phyloP scores from a whole-genome alignment of 441 rosid species.

The Erysimum cheiri region DNA sequence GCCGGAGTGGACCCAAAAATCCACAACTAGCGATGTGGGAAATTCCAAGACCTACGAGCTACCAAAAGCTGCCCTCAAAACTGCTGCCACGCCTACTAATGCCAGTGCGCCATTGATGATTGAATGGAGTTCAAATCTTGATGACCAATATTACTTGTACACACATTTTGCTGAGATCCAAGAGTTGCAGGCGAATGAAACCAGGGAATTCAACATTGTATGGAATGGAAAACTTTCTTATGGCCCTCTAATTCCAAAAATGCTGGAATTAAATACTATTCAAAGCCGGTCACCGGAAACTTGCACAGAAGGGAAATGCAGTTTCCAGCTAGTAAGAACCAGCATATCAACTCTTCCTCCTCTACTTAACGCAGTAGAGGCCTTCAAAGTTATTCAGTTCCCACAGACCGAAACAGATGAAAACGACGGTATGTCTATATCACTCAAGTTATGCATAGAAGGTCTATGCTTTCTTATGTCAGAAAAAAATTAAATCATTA shows the following conservation, averaged over 20 bases:
- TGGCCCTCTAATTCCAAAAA: too few relatives aligned
- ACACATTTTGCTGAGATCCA: constrained; percentile 52
- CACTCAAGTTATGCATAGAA: neutral
- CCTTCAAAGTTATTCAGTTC: too few relatives aligned
- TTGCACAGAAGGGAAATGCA: constrained; percentile 24
- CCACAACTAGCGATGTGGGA: constrained; percentile 11
- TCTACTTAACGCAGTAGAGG: too few relatives aligned
- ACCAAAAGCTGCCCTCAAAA: constrained; percentile 36
- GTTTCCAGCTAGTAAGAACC: neutral
- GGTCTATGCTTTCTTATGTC: neutral
- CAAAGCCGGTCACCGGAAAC: neutral
- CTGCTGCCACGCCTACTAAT: constrained; percentile 37
- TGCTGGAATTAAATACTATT: too few relatives aligned
- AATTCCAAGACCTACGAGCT: neutral
- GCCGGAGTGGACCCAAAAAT: neutral
- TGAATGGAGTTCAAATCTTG: neutral
- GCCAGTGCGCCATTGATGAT: neutral
- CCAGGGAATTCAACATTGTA: constrained; percentile 36
- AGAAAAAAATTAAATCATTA: neutral
- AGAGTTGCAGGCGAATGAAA: constrained; percentile 20
- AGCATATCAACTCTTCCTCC: too few relatives aligned
- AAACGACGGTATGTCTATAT: too few relatives aligned
- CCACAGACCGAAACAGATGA: too few relatives aligned
- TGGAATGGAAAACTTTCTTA: neutral
- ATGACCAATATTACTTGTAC: constrained; percentile 25